Conservation (phyloP, 2,329 filamentous ascomycete genomes). For the Sporothrix dimorphospora region DNA sequence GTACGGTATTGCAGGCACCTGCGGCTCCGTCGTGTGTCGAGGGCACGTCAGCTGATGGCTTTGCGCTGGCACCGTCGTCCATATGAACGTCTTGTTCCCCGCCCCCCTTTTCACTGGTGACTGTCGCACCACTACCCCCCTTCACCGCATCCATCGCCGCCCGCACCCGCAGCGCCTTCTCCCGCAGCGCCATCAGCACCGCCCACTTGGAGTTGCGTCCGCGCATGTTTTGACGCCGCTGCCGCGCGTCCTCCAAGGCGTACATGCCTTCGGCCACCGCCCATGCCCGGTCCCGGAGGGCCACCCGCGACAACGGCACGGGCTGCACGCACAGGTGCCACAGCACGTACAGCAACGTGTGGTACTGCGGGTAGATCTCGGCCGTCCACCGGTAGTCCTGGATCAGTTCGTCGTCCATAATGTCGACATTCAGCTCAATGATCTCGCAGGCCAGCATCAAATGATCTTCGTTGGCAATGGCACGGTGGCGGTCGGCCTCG, state of each 20-base stretch:
- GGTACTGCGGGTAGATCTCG: slow-evolving; percentile 48
- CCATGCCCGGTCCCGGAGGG: slow-evolving; percentile 42
- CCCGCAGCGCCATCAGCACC: slow-evolving; percentile 40
- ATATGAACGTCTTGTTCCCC: background rate
- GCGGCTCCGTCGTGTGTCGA: background rate
- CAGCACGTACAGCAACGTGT: slow-evolving; percentile 49
- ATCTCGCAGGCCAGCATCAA: slow-evolving; percentile 42
- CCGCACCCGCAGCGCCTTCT: slow-evolving; percentile 38
- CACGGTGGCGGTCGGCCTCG: background rate
- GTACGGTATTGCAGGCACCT: background rate
- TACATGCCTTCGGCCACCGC: slow-evolving; percentile 36
- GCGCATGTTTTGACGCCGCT: slow-evolving; percentile 26
- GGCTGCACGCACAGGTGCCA: slow-evolving; percentile 50
- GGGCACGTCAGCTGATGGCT: background rate
- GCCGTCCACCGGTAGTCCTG: slow-evolving; percentile 45
- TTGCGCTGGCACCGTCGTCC: background rate
- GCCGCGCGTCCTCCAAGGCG: slow-evolving; percentile 28
- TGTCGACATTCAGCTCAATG: slow-evolving; percentile 40
- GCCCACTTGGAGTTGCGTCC: slow-evolving; percentile 39
- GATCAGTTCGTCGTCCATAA: slow-evolving; percentile 45
- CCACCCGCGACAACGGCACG: slow-evolving; percentile 33
- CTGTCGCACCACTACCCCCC: background rate
- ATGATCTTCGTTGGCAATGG: slow-evolving; percentile 32
- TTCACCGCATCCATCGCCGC: slow-evolving; percentile 16
- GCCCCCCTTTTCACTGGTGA: background rate